Evolutionary conservation across 129 eudicot species (phyloP), one percentile per base, ranked within the genome.

Genomic region (Flaveria trinervia): DNA sequence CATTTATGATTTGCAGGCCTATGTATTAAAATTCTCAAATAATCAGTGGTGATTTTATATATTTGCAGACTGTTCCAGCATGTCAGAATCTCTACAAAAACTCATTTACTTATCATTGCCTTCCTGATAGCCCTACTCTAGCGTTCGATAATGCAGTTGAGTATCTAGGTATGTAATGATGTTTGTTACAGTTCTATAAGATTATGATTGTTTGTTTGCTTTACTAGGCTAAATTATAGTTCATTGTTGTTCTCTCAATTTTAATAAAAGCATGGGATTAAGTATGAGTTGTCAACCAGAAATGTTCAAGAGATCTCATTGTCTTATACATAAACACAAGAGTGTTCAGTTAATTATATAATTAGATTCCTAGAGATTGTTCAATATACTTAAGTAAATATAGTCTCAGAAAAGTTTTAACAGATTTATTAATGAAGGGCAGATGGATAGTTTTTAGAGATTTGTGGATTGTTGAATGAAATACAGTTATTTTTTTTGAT

Each of bases 11-110:
- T 25, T 43, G 72, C 72, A 36, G 61, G 64, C 26, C 20, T 45
- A 26, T 70, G 25, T 70, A 68, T 60, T 49, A 49, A 71, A 9
- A 43, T 7, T 65, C 28, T 65, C 39, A 41, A 65, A 25, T 80
- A 50, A 17, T 18, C 30, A 36, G 20, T 57, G 76, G 56, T 72
- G 51, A 70, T 76, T 76, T 60, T 72, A 12, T 82, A 23, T 66
- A 18, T 65, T 23, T 89, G 93, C 92, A 94, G 97, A 87, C 96
- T 9, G 98, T 94, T 14, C 97, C 98, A 6, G 92, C 98, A 11
- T 89, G 96, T 82, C 97, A 91, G 84, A 94, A 94, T 85, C 87
- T 94, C 41, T 94, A 94, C 88, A 94, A 89, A 75, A 94, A 94
- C 79, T 89, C 98, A 17, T 94, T 91, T 74, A 86, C 89, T 50